Percentiles rank a stretch among this genome's conserved stretches.
These are phyloP conservation scores for Cladosporium oxysporum DNA, from an alignment of 2,329 filamentous ascomycete genomes.

Conservation along the genomic window DNA sequence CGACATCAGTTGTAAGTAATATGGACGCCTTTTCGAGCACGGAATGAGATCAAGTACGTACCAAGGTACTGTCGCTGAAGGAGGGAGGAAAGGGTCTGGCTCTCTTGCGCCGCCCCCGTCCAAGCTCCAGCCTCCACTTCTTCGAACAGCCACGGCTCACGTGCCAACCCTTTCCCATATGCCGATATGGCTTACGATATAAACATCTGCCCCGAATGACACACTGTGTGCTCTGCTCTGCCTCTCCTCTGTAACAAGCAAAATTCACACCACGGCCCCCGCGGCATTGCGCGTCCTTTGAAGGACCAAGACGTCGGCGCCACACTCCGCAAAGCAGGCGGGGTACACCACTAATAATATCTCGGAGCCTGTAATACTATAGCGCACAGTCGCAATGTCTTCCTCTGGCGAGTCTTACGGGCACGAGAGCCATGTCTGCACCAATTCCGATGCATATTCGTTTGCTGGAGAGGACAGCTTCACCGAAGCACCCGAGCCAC, in stretches of 20 bases:
- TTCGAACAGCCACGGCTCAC: slow-evolving; percentile 8
- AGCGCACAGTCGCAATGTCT: slow-evolving; percentile 4
- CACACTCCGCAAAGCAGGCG: background rate
- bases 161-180: slow-evolving; percentile 1
- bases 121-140: slow-evolving; percentile 9
- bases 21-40: background rate
- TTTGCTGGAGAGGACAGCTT: slow-evolving; percentile 6
- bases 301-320: background rate
- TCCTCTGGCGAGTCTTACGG: slow-evolving; percentile 13
- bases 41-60: background rate
- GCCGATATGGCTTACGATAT: slow-evolving; percentile 1
- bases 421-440: background rate
- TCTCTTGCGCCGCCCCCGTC: slow-evolving; percentile 5
- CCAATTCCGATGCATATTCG: background rate
- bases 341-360: slow-evolving; percentile 5
- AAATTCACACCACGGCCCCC: background rate
- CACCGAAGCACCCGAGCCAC: background rate
- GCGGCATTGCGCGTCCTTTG: background rate
- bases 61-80: background rate
- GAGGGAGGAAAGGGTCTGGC: slow-evolving; percentile 2
- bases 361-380: background rate
- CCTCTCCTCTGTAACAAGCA: background rate
- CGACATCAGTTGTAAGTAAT: background rate
- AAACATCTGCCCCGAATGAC: slow-evolving; percentile 5
- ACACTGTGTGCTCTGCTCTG: background rate